phyloP scores from a whole-genome alignment of 2,329 filamentous ascomycete genomes.

The Neonectria hederae region DNA sequence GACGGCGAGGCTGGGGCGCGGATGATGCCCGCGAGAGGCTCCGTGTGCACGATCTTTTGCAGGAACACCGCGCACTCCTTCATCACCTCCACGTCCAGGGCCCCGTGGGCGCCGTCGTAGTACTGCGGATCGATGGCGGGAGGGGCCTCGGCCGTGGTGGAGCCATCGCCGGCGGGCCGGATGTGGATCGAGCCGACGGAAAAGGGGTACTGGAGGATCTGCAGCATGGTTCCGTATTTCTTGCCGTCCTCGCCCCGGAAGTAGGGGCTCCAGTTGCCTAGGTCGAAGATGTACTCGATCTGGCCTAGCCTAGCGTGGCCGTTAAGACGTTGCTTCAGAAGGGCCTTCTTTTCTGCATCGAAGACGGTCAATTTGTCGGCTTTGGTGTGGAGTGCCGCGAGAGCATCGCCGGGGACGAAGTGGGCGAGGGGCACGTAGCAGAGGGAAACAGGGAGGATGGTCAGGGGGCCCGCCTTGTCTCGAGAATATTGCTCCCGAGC shows the following conservation, averaged over 20 bases:
- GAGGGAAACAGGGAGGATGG: conserved; percentile 52
- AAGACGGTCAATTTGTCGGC: conserved; percentile 34
- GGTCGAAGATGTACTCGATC: conserved; percentile 59
- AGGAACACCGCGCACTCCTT: conserved; percentile 52
- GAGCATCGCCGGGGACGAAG: conserved; percentile 39
- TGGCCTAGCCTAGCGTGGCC: conserved; percentile 51
- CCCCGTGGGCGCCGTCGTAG: conserved; percentile 50
- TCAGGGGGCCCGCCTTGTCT: conserved; percentile 48
- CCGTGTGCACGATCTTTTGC: conserved; percentile 49
- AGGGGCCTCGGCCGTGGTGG: conserved; percentile 34
- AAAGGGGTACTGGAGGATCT: conserved; percentile 63
- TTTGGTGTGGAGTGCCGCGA: conserved; percentile 35
- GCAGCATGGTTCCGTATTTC: conserved; percentile 59
- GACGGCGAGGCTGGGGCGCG: conserved; percentile 39
- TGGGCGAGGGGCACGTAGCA: conserved; percentile 54
- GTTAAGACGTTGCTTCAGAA: conserved; percentile 47
- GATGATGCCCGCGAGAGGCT: conserved; percentile 52
- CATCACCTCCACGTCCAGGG: conserved; percentile 55
- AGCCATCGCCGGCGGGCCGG: conserved; percentile 25
- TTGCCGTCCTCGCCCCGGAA: conserved; percentile 49
- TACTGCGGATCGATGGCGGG: conserved; percentile 55
- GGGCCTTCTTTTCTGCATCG: conserved; percentile 38
- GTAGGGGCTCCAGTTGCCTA: conserved; percentile 57
- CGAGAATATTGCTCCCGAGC: conserved; percentile 48
- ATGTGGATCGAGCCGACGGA: conserved; percentile 60